phyloP scores from a whole-genome alignment of 805 yeast species.

The Zygoascus biomembranicola region DNA sequence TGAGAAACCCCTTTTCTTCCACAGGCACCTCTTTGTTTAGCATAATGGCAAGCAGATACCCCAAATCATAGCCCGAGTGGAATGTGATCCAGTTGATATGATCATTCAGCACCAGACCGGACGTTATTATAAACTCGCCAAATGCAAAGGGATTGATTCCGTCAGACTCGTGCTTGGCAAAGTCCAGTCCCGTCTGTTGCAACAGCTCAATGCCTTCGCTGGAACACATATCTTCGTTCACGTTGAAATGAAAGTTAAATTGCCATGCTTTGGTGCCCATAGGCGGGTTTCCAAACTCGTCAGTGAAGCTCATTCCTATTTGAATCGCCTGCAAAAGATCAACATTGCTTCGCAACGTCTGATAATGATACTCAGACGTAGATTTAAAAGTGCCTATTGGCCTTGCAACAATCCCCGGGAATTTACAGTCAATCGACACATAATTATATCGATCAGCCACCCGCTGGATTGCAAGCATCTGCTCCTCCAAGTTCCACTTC shows the following conservation, averaged over 20 bases:
- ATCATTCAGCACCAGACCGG: constrained; percentile 72
- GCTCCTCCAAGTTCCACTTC: constrained; percentile 34
- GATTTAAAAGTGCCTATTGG: constrained; percentile 91
- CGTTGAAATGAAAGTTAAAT: constrained; percentile 80
- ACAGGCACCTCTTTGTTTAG: constrained; percentile 71
- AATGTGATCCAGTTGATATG: constrained; percentile 81
- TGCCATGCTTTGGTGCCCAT: constrained; percentile 85
- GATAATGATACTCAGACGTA: constrained; percentile 89
- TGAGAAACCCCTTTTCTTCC: constrained; percentile 67
- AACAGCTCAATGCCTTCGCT: constrained; percentile 76
- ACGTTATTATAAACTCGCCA: constrained; percentile 75
- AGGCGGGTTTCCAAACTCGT: constrained; percentile 50
- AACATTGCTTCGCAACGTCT: constrained; percentile 84
- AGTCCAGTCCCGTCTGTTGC: constrained; percentile 74
- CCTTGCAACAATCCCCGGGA: constrained; percentile 92
- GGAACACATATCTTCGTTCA: constrained; percentile 71
- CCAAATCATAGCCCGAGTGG: constrained; percentile 92
- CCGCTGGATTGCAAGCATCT: constrained; percentile 32
- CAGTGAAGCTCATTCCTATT: constrained; percentile 70
- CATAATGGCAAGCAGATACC: constrained; percentile 72
- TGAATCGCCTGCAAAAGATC: constrained; percentile 83
- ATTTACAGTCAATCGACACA: constrained; percentile 69
- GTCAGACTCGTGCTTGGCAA: constrained; percentile 57
- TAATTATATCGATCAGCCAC: constrained; percentile 31
- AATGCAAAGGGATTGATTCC: constrained; percentile 78